Conservation (phyloP, 495 filamentous ascomycete genomes). For the Hypoxylon cercidicola region DNA sequence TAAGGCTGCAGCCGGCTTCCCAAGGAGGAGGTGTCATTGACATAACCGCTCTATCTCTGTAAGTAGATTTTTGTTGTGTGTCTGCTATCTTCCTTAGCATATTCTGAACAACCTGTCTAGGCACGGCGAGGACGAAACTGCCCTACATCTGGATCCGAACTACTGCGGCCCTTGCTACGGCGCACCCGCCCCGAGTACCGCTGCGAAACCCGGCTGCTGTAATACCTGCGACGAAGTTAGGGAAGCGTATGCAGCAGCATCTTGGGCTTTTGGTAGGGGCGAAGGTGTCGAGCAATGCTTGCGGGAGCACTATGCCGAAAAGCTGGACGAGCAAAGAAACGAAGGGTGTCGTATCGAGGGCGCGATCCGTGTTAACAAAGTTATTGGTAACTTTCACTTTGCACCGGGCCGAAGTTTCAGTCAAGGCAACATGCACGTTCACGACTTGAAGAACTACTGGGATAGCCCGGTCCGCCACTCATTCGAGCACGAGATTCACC, state of each 20-base stretch:
- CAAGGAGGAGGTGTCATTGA: conserved; percentile 87
- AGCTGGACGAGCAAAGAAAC: conserved; percentile 82
- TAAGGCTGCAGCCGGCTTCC: conserved; percentile 73
- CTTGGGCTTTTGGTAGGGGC: conserved; percentile 93
- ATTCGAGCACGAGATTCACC: conserved; percentile 90
- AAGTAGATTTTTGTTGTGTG: conserved; percentile 45
- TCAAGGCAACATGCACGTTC: conserved; percentile 94
- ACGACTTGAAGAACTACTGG: conserved; percentile 95
- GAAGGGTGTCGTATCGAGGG: conserved; percentile 98
- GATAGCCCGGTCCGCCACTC: conserved; percentile 77
- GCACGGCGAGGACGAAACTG: conserved; percentile 67
- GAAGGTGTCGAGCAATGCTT: conserved; percentile 95
- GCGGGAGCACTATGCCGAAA: conserved; percentile 90
- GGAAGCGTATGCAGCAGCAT: conserved; percentile 86
- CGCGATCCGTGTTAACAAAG: conserved; percentile 93
- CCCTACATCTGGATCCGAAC: conserved; percentile 84
- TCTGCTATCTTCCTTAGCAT: not conserved
- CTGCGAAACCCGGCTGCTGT: conserved; percentile 84
- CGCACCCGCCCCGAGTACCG: conserved; percentile 74
- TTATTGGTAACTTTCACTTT: conserved; percentile 98
- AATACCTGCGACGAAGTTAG: conserved; percentile 96
- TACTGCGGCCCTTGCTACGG: conserved; percentile 98
- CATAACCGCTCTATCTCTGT: conserved; percentile 77
- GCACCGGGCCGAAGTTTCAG: conserved; percentile 94
- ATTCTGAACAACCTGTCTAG: conserved; percentile 51